These are phyloP conservation scores for Aphanomyces astaci DNA, from an alignment of 352 stramenopile species.

Conservation along the genomic window DNA sequence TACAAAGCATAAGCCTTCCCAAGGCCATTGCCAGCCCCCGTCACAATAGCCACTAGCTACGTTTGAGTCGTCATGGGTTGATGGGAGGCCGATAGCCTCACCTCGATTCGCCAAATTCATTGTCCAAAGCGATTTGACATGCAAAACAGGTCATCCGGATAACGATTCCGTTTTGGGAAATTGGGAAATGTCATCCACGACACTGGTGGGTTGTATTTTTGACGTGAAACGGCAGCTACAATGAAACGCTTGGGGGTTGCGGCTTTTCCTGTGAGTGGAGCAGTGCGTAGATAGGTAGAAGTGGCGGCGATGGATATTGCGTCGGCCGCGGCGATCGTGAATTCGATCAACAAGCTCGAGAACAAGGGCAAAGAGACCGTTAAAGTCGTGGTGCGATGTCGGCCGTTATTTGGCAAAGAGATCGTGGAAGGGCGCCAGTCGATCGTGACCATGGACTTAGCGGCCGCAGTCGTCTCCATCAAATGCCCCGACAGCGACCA, in stretches of 20 bases:
- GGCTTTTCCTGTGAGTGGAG: neutral
- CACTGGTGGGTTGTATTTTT: neutral
- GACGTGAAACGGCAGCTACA: neutral
- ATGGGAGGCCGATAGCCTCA: no score
- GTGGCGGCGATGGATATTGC: constrained; percentile 15
- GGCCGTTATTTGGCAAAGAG: constrained; percentile 80
- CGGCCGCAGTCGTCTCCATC: constrained; percentile 61
- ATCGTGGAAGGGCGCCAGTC: constrained; percentile 67
- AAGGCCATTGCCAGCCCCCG: constrained; percentile 75
- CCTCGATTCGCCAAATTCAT: constrained; percentile 6
- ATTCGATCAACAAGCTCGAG: constrained; percentile 7
- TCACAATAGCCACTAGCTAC: constrained; percentile 73
- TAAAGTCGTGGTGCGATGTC: constrained; percentile 84
- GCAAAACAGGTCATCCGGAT: neutral
- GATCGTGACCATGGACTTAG: constrained; percentile 71
- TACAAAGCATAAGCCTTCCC: constrained; percentile 75
- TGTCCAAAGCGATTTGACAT: no score
- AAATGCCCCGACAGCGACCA: constrained; percentile 65
- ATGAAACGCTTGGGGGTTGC: neutral
- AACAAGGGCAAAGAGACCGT: constrained; percentile 75
- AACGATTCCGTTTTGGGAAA: neutral
- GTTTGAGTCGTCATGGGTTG: no score
- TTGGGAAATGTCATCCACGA: neutral
- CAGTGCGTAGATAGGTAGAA: neutral
- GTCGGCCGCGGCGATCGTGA: constrained; percentile 20